These are phyloP conservation scores for Sphagnum fallax DNA, from an alignment of 228 moss, liverwort and hornwort genomes.

Conservation along the genomic window DNA sequence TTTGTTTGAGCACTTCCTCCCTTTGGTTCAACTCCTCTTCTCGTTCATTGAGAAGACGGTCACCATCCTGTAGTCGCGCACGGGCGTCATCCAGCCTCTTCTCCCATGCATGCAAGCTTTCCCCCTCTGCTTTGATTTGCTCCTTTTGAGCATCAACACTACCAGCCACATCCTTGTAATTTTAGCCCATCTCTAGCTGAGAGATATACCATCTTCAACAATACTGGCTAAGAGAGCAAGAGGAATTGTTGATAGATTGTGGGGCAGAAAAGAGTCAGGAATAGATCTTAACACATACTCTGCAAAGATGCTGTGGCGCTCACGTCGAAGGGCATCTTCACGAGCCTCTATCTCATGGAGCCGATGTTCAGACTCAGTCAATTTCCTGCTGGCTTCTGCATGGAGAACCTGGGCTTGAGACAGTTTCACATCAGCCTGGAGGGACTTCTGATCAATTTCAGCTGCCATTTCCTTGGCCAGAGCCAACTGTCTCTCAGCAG, in stretches of 20 bases:
- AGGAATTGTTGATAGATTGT: neutral
- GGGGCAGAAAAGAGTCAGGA: neutral
- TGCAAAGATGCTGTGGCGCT: conserved; percentile 68
- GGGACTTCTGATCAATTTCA: conserved; percentile 75
- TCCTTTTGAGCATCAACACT: conserved; percentile 83
- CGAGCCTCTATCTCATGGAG: conserved; percentile 86
- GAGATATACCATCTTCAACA: neutral
- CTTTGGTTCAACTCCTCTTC: conserved; percentile 61
- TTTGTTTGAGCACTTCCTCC: conserved; percentile 53
- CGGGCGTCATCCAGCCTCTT: conserved; percentile 77
- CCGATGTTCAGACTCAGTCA: conserved; percentile 74
- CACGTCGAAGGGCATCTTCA: conserved; percentile 84
- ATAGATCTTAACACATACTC: conserved; percentile 42
- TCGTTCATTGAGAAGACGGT: conserved; percentile 72
- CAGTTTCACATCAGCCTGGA: conserved; percentile 67
- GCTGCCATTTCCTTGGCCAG: conserved; percentile 71
- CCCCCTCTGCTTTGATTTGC: conserved; percentile 64
- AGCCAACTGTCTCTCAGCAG: conserved; percentile 74
- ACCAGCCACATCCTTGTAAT: neutral
- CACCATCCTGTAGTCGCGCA: conserved; percentile 85
- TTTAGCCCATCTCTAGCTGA: neutral
- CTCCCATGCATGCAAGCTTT: conserved; percentile 78
- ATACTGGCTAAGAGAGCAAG: neutral
- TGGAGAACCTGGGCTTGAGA: conserved; percentile 81
- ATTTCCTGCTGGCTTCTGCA: conserved; percentile 84